Percentiles rank a stretch among this genome's conserved stretches.
Evolutionary conservation across 495 filamentous ascomycete species (phyloP).

Genomic region (Pyrenula aspistea): DNA sequence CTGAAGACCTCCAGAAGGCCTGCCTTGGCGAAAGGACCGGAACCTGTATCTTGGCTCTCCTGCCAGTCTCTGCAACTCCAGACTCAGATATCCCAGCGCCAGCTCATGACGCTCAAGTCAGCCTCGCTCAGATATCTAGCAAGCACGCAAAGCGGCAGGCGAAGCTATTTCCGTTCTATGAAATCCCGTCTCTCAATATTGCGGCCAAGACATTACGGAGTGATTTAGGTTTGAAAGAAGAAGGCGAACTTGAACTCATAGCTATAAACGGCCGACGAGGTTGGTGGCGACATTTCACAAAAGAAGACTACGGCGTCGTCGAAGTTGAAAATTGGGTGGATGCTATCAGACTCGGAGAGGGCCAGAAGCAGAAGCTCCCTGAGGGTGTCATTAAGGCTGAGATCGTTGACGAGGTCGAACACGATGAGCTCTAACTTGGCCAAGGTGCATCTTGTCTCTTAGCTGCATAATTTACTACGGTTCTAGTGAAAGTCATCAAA

Average conservation of each 20-base stretch:
- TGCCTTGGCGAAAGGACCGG: constrained; percentile 68
- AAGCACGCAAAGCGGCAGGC: constrained; percentile 53
- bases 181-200: constrained; percentile 51
- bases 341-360: constrained; percentile 73
- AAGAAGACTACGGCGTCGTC: constrained; percentile 33
- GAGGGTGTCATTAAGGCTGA: constrained; percentile 53
- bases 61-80: constrained; percentile 38
- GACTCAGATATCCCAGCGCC: constrained; percentile 31
- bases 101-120: constrained; percentile 44
- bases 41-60: constrained; percentile 77
- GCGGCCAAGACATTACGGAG: constrained; percentile 41
- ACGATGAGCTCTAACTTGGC: constrained; percentile 18
- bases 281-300: constrained; percentile 69
- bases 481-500: too few species aligned
- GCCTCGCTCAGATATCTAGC: constrained; percentile 60
- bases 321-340: constrained; percentile 80
- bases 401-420: constrained; percentile 19
- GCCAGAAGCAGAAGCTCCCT: constrained; percentile 68
- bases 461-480: too few species aligned
- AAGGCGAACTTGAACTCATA: constrained; percentile 49
- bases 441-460: background rate
- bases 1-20: constrained; percentile 47
- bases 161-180: constrained; percentile 74
- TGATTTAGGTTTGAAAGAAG: constrained; percentile 45
- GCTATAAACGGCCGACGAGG: constrained; percentile 72